Evolutionary conservation across 257 asterid genomes (phyloP).

Genomic region (Jaltomata sinuosa): DNA sequence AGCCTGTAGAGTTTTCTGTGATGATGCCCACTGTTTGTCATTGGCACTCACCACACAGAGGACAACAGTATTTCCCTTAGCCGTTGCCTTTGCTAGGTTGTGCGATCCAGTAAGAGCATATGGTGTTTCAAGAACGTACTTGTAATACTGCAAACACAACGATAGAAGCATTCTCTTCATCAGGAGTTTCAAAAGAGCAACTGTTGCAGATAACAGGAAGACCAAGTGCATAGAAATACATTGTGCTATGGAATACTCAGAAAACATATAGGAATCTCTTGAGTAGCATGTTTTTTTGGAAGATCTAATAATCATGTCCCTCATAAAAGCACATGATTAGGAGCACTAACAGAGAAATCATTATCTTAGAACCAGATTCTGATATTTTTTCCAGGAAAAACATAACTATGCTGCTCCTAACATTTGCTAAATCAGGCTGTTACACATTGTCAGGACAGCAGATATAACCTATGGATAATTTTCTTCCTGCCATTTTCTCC

Average conservation of each 20-base stretch:
- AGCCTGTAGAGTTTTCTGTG: conserved; percentile 65
- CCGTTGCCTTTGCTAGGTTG: conserved; percentile 92
- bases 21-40: conserved; percentile 80
- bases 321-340: not conserved
- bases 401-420: not conserved
- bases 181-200: not conserved
- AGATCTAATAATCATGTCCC: not conserved
- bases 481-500: not conserved
- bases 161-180: not conserved
- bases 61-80: conserved; percentile 80
- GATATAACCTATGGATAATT: not conserved
- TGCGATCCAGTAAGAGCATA: conserved; percentile 90
- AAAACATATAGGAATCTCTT: not conserved
- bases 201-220: not conserved
- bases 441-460: not conserved
- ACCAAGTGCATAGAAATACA: not conserved
- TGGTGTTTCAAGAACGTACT: conserved; percentile 85
- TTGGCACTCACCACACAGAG: conserved; percentile 89
- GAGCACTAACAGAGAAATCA: not conserved
- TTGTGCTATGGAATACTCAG: not conserved
- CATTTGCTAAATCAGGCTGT: not conserved
- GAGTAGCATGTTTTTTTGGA: not conserved
- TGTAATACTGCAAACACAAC: conserved; percentile 60
- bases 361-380: not conserved
- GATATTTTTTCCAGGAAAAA: not conserved